Conservation (phyloP, 768 basidiomycete species). For the Podaxis sp. region DNA sequence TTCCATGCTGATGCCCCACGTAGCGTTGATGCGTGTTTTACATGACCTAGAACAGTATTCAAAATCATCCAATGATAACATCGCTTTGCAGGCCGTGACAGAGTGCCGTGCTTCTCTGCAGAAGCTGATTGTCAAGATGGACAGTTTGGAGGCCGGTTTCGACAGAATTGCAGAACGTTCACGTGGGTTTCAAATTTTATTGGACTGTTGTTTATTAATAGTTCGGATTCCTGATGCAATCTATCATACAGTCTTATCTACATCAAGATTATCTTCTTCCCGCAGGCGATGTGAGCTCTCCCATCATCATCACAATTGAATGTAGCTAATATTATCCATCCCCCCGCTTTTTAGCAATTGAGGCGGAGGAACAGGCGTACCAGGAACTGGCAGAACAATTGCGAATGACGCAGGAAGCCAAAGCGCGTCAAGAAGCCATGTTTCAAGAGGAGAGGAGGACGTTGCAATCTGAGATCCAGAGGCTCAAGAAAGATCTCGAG, state of each 20-base stretch:
- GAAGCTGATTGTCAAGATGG: slow-evolving; percentile 73
- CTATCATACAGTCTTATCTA: slow-evolving; percentile 57
- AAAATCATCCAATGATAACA: slow-evolving; percentile 36
- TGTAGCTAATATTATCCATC: slow-evolving; percentile 8
- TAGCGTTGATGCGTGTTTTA: slow-evolving; percentile 58
- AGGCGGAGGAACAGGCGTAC: slow-evolving; percentile 72
- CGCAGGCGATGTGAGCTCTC: slow-evolving; percentile 63
- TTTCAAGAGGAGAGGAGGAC: slow-evolving; percentile 56
- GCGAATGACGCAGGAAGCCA: slow-evolving; percentile 51
- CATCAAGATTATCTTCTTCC: slow-evolving; percentile 64
- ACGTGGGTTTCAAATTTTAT: slow-evolving; percentile 40
- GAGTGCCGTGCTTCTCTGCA: slow-evolving; percentile 62
- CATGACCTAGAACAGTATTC: slow-evolving; percentile 63
- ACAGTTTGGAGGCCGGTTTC: slow-evolving; percentile 73
- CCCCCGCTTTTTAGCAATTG: slow-evolving; percentile 43
- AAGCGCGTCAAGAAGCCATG: slow-evolving; percentile 48
- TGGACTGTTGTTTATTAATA: slow-evolving; percentile 4
- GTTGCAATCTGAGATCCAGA: slow-evolving; percentile 53
- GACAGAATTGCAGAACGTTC: slow-evolving; percentile 85
- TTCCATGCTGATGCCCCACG: background rate
- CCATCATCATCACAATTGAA: background rate
- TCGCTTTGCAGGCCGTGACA: slow-evolving; percentile 49
- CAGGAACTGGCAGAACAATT: slow-evolving; percentile 71
- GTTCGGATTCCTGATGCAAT: slow-evolving; percentile 8
- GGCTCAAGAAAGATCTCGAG: slow-evolving; percentile 41